Percentiles rank a stretch among this genome's conserved stretches.
phyloP scores from a whole-genome alignment of 495 filamentous ascomycete genomes.

The Melanomma pulvis-pyrius region DNA sequence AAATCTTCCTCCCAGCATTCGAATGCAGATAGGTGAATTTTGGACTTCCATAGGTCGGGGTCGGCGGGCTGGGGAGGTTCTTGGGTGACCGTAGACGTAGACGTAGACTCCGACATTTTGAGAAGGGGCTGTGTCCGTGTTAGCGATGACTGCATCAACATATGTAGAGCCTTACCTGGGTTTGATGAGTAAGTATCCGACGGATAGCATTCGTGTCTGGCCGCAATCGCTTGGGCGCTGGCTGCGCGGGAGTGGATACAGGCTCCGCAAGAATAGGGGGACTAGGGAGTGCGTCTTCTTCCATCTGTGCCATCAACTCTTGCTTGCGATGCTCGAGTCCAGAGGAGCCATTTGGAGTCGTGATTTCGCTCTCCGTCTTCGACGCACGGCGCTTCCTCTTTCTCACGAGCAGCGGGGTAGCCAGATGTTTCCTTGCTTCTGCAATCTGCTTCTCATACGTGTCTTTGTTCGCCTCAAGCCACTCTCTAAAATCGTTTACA shows the following conservation, averaged over 20 bases:
- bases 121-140: background rate
- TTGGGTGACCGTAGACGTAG: background rate
- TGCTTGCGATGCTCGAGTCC: slow-evolving; percentile 11
- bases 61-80: slow-evolving; percentile 21
- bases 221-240: slow-evolving; percentile 1
- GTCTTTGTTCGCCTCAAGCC: background rate
- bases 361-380: background rate
- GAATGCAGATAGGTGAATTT: slow-evolving; percentile 72
- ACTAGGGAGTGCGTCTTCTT: background rate
- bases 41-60: slow-evolving; percentile 67
- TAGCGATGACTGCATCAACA: background rate
- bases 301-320: slow-evolving; percentile 1
- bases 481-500: background rate
- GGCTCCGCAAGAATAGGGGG: background rate
- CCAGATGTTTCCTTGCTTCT: background rate
- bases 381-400: background rate
- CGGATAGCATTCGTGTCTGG: slow-evolving; percentile 4
- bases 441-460: background rate
- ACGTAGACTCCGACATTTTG: background rate
- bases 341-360: background rate
- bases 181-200: slow-evolving; percentile 12
- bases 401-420: background rate
- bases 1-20: slow-evolving; percentile 81
- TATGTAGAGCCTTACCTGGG: background rate
- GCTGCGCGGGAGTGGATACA: background rate